These are phyloP conservation scores for Colletotrichum sp. DNA, from an alignment of 2,329 filamentous ascomycete genomes.

Conservation along the genomic window DNA sequence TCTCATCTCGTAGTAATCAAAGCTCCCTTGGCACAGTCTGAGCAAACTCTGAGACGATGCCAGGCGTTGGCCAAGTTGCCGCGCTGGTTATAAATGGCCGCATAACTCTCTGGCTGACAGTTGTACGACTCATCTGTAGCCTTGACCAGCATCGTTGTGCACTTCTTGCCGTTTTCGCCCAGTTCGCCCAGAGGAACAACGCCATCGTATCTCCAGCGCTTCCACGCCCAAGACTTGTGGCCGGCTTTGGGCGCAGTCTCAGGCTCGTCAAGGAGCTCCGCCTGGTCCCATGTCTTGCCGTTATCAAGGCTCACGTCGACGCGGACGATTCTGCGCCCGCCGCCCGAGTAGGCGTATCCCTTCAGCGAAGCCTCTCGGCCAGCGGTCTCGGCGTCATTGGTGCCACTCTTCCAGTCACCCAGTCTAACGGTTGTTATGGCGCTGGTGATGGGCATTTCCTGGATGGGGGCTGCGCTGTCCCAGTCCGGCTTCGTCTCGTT, in stretches of 20 bases:
- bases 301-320: slow-evolving; percentile 71
- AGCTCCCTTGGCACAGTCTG: slow-evolving; percentile 28
- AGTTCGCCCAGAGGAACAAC: slow-evolving; percentile 39
- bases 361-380: slow-evolving; percentile 44
- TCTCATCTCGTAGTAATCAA: not conserved
- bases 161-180: slow-evolving; percentile 34
- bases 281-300: slow-evolving; percentile 69
- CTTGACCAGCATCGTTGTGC: slow-evolving; percentile 65
- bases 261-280: slow-evolving; percentile 59
- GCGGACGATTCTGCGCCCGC: slow-evolving; percentile 68
- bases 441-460: slow-evolving; percentile 72
- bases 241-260: slow-evolving; percentile 32
- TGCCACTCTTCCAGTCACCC: slow-evolving; percentile 35
- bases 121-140: slow-evolving; percentile 72
- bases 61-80: slow-evolving; percentile 72
- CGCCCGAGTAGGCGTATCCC: slow-evolving; percentile 73
- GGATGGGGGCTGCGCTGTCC: slow-evolving; percentile 67
- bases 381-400: not conserved
- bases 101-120: slow-evolving; percentile 66
- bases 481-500: slow-evolving; percentile 66
- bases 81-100: slow-evolving; percentile 66
- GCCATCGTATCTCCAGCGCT: slow-evolving; percentile 64
- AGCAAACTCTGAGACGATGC: slow-evolving; percentile 58
- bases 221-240: slow-evolving; percentile 67
- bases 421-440: slow-evolving; percentile 63